phyloP scores from a whole-genome alignment of 129 eudicot genomes.

The Solidago caesia region DNA sequence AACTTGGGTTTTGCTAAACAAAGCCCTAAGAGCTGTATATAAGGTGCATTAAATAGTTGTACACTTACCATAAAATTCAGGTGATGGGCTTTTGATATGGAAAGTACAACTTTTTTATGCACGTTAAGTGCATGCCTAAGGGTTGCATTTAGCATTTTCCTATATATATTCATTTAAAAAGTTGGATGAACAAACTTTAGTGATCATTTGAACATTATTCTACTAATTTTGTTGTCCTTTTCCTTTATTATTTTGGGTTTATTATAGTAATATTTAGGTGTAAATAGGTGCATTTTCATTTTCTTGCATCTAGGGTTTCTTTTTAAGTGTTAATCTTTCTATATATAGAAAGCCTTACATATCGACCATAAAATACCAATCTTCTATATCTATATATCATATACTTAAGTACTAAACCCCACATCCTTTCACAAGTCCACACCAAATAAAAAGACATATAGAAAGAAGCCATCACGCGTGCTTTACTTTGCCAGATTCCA shows the following conservation, averaged over 20 bases:
- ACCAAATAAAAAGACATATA: constrained; percentile 47
- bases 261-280: background rate
- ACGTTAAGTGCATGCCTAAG: too few relatives aligned
- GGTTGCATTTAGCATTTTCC: too few relatives aligned
- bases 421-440: constrained; percentile 20
- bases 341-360: constrained; percentile 16
- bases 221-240: background rate
- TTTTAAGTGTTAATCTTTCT: background rate
- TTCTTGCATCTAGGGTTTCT: constrained; percentile 9
- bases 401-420: constrained; percentile 9
- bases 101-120: too few relatives aligned
- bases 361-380: background rate
- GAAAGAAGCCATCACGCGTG: constrained; percentile 64
- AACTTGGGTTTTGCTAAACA: too few relatives aligned
- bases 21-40: too few relatives aligned
- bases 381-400: constrained; percentile 10
- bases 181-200: background rate
- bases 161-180: too few relatives aligned
- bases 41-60: too few relatives aligned
- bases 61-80: too few relatives aligned
- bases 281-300: constrained; percentile 9
- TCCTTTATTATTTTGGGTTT: too few relatives aligned
- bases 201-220: background rate
- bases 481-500: constrained; percentile 54
- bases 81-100: too few relatives aligned